phyloP scores from a whole-genome alignment of 2,329 filamentous ascomycete species.

The Aspergillus nomiae region DNA sequence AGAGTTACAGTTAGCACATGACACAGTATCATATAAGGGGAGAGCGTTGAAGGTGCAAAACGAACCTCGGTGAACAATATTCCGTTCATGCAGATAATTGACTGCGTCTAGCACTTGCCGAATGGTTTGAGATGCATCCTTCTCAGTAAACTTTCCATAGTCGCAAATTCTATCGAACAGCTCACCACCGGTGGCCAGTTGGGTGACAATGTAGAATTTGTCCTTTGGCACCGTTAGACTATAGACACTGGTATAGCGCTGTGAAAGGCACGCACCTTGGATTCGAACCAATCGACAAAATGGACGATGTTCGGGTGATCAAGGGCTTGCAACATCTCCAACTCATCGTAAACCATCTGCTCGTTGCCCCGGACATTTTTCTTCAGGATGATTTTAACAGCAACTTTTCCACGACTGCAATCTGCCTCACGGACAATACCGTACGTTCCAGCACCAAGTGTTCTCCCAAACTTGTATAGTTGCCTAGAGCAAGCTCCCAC shows the following conservation, averaged over 20 bases:
- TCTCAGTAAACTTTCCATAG: conserved; percentile 96
- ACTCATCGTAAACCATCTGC: conserved; percentile 97
- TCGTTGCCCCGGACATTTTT: conserved; percentile 99
- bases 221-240: conserved; percentile 60
- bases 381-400: conserved; percentile 98
- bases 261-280: conserved; percentile 64
- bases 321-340: conserved; percentile 87
- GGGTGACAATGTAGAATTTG: conserved; percentile 99
- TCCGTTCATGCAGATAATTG: conserved; percentile 89
- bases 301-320: conserved; percentile 94
- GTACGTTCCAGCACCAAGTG: conserved; percentile 94
- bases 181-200: conserved; percentile 93
- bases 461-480: conserved; percentile 89
- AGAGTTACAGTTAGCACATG: background rate
- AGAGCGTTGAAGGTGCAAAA: background rate
- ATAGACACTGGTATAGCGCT: background rate
- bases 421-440: conserved; percentile 97
- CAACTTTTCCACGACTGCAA: conserved; percentile 76
- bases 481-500: conserved; percentile 56
- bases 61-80: conserved; percentile 91
- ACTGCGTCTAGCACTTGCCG: conserved; percentile 91
- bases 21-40: background rate
- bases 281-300: conserved; percentile 99
- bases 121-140: conserved; percentile 94
- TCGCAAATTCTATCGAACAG: conserved; percentile 98